These are phyloP conservation scores for Talaromyces islandicus DNA, from an alignment of 2,329 filamentous ascomycete genomes.

Conservation along the genomic window DNA sequence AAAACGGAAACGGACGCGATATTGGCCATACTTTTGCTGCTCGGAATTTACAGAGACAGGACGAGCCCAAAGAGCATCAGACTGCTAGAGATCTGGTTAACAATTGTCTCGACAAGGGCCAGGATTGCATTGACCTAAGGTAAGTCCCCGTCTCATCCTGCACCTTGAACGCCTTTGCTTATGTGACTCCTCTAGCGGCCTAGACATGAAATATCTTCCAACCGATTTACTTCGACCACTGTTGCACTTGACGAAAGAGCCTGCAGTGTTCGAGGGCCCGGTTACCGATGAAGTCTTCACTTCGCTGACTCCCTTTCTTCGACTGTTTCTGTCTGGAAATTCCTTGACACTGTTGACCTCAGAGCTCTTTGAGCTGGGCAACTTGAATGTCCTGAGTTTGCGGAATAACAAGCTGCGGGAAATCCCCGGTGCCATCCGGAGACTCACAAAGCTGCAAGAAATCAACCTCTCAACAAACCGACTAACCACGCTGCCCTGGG, in stretches of 20 bases:
- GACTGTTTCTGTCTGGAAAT: conserved; percentile 40
- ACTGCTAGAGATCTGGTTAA: conserved; percentile 32
- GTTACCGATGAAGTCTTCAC: conserved; percentile 32
- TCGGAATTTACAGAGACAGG: conserved; percentile 13
- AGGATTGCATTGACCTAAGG: conserved; percentile 42
- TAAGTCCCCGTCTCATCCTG: conserved; percentile 21
- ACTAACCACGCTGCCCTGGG: conserved; percentile 39
- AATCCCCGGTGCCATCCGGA: conserved; percentile 36
- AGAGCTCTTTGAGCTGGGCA: conserved; percentile 37
- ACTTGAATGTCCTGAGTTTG: conserved; percentile 39
- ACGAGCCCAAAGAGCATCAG: conserved; percentile 31
- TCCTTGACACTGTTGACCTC: conserved; percentile 28
- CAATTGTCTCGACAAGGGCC: conserved; percentile 37
- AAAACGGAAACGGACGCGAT: not conserved
- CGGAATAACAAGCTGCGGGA: conserved; percentile 40
- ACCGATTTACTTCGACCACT: conserved; percentile 29
- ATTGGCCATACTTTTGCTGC: conserved; percentile 11
- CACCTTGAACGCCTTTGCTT: not conserved
- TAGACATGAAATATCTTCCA: conserved; percentile 26
- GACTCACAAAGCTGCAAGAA: conserved; percentile 35
- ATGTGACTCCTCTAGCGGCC: conserved; percentile 19
- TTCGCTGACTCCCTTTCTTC: conserved; percentile 36
- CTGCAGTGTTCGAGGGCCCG: conserved; percentile 25
- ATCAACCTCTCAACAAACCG: conserved; percentile 42
- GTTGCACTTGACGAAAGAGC: conserved; percentile 35